phyloP scores from a whole-genome alignment of 1,284 basidiomycete species.

The Sporisorium sorghi region DNA sequence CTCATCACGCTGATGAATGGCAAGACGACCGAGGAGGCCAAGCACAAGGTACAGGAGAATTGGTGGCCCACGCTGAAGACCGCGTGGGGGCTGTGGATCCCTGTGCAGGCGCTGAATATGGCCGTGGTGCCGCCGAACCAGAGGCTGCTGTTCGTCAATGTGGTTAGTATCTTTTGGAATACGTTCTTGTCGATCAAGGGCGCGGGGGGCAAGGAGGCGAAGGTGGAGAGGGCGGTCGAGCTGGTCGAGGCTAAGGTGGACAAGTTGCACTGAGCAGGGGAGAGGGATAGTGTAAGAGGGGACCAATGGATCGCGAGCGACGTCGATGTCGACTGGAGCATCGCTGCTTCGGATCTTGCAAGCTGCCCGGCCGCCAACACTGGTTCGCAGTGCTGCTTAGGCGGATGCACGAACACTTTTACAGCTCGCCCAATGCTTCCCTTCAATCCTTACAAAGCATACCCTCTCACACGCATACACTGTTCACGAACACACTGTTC shows the following conservation, averaged over 20 bases:
- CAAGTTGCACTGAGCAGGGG: conserved; percentile 36
- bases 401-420: too few species aligned
- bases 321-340: too few species aligned
- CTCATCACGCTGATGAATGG: conserved; percentile 55
- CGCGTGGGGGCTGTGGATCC: conserved; percentile 59
- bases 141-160: conserved; percentile 60
- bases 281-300: too few species aligned
- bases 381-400: too few species aligned
- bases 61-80: conserved; percentile 61
- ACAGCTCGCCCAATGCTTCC: too few species aligned
- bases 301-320: too few species aligned
- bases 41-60: conserved; percentile 46
- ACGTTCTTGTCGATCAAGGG: conserved; percentile 56
- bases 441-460: too few species aligned
- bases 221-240: conserved; percentile 14
- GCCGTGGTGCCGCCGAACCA: conserved; percentile 46
- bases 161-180: conserved; percentile 59
- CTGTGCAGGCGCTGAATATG: conserved; percentile 62
- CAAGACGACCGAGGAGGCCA: conserved; percentile 25
- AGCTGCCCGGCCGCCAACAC: too few species aligned
- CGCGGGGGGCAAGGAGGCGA: neutral
- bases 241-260: conserved; percentile 39
- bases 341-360: too few species aligned
- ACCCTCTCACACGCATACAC: too few species aligned
- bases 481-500: too few species aligned